phyloP scores from a whole-genome alignment of 2,329 filamentous ascomycete genomes.

The Sarocladium brachiariae region DNA sequence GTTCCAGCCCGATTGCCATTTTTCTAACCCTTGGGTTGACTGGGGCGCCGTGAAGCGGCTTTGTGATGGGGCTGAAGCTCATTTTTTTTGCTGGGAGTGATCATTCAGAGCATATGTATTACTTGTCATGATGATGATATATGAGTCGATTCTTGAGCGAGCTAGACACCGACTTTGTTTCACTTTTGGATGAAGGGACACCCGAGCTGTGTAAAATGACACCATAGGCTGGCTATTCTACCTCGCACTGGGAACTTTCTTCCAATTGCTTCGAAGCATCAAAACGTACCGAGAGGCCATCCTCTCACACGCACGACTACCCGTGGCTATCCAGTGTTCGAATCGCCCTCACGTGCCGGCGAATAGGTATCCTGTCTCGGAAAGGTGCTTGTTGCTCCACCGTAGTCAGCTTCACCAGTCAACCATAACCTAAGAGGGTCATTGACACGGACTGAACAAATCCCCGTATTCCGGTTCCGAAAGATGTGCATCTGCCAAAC shows the following conservation, averaged over 20 bases:
- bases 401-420: too few relatives aligned
- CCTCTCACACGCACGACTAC: too few relatives aligned
- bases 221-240: not conserved
- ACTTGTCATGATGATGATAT: not conserved
- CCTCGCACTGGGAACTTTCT: too few relatives aligned
- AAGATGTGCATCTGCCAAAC: too few relatives aligned
- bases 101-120: slow-evolving; percentile 1
- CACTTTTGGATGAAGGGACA: not conserved
- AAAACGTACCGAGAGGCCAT: too few relatives aligned
- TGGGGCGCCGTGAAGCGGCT: not conserved
- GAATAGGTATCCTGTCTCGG: slow-evolving; percentile 7
- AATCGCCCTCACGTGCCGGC: not conserved
- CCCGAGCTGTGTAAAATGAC: too few relatives aligned
- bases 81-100: not conserved
- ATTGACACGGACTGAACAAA: too few relatives aligned
- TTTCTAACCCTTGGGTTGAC: slow-evolving; percentile 25
- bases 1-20: slow-evolving; percentile 53
- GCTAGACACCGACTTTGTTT: not conserved
- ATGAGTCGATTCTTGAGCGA: not conserved
- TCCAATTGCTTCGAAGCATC: too few relatives aligned
- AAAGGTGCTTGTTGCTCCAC: slow-evolving; percentile 3
- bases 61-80: not conserved
- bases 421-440: too few relatives aligned
- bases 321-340: too few relatives aligned
- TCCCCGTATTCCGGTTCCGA: too few relatives aligned